These are phyloP conservation scores for Fagopyrum homotropicum DNA, from an alignment of 148 eudicot genomes.

Conservation along the genomic window DNA sequence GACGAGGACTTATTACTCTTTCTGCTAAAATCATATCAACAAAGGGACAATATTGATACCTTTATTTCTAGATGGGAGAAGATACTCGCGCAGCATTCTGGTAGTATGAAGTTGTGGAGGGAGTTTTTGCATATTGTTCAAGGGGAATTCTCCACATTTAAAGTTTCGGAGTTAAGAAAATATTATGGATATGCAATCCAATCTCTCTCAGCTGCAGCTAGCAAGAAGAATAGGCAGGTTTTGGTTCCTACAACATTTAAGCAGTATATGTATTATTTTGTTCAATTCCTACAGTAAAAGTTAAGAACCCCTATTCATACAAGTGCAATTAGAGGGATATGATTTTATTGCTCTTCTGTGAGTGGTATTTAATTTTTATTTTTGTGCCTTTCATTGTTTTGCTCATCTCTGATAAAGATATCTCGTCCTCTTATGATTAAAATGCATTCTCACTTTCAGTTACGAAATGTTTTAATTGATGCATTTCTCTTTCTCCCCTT, in stretches of 20 bases:
- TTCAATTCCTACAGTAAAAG: constrained; percentile 1
- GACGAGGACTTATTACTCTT: constrained; percentile 68
- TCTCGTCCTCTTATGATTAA: background rate
- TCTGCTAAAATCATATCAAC: constrained; percentile 73
- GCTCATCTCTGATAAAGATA: background rate
- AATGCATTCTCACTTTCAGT: background rate
- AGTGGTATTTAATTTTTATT: background rate
- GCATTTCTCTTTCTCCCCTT: constrained; percentile 1
- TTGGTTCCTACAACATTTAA: constrained; percentile 22
- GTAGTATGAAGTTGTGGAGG: constrained; percentile 77
- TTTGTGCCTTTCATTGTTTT: background rate
- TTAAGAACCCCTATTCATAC: background rate
- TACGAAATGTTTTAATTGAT: constrained; percentile 3
- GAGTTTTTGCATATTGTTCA: constrained; percentile 68
- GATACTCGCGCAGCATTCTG: constrained; percentile 61
- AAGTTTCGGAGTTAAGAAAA: constrained; percentile 81
- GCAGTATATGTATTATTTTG: background rate
- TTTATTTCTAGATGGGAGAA: constrained; percentile 89
- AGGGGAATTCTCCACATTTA: constrained; percentile 80
- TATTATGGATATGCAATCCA: constrained; percentile 71
- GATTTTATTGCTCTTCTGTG: background rate
- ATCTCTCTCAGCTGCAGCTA: constrained; percentile 77
- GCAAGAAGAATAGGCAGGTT: constrained; percentile 93
- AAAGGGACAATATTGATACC: constrained; percentile 60
- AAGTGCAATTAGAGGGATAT: background rate